phyloP scores from a whole-genome alignment of 1,284 basidiomycete species.

The Microbotryum scabiosae region DNA sequence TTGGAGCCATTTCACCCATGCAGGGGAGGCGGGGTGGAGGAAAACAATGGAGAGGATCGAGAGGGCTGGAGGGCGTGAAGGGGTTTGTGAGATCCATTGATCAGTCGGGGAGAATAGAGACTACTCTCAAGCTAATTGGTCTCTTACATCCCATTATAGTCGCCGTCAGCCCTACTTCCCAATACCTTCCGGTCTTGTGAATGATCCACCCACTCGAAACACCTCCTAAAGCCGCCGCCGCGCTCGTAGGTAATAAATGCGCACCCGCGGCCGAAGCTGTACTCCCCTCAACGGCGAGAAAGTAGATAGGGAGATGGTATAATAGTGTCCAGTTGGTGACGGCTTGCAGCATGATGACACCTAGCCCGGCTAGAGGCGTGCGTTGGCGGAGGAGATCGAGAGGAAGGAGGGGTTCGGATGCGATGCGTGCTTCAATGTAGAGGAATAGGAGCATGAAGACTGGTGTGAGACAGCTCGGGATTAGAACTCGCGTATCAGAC shows the following conservation, averaged over 20 bases:
- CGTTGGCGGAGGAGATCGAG: conserved; percentile 7
- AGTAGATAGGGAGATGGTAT: conserved; percentile 73
- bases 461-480: conserved; percentile 47
- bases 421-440: conserved; percentile 53
- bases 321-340: conserved; percentile 8
- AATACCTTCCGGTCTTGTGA: conserved; percentile 18
- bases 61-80: neutral
- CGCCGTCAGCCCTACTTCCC: conserved; percentile 30
- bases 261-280: conserved; percentile 47
- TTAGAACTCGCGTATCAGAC: conserved; percentile 52
- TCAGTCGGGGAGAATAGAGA: neutral
- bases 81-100: no score
- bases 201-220: neutral
- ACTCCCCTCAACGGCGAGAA: conserved; percentile 58
- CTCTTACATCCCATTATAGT: neutral
- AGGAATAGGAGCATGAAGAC: conserved; percentile 52
- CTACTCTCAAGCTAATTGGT: neutral
- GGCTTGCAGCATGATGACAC: neutral
- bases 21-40: neutral
- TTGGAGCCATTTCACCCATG: neutral
- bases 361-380: conserved; percentile 3
- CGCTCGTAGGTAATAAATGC: conserved; percentile 66
- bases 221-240: conserved; percentile 67
- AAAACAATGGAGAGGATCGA: neutral
- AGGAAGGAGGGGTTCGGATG: conserved; percentile 50